A percentile compares a stretch with the other conserved stretches of the same genome.
These are phyloP conservation scores for Rhizopus sp. DNA, from an alignment of 371 early-diverging fungal species.

Conservation along the genomic window DNA sequence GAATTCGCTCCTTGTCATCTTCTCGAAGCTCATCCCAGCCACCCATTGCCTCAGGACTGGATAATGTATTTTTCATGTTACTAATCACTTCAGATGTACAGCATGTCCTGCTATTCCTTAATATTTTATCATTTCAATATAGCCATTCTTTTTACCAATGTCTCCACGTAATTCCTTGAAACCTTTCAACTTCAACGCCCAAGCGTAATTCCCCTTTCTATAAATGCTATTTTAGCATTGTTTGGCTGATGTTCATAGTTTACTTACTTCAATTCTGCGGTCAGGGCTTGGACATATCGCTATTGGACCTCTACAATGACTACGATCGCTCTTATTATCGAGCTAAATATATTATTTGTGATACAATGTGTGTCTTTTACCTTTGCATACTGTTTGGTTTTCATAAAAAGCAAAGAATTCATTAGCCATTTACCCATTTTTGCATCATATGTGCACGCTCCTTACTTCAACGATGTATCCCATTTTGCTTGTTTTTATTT, in stretches of 20 bases:
- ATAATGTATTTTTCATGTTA: constrained; percentile 10
- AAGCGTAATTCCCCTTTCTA: constrained; percentile 26
- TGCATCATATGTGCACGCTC: background rate
- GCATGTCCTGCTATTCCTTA: constrained; percentile 20
- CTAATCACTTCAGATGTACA: constrained; percentile 17
- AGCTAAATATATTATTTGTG: background rate
- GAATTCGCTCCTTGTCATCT: constrained; percentile 22
- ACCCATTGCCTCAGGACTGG: constrained; percentile 14
- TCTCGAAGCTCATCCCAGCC: constrained; percentile 23
- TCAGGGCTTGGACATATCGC: constrained; percentile 12
- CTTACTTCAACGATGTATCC: background rate
- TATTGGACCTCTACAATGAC: constrained; percentile 24
- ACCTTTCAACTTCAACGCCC: constrained; percentile 18
- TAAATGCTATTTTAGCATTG: background rate
- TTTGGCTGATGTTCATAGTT: too few species aligned
- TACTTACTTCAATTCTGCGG: constrained; percentile 16
- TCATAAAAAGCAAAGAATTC: background rate
- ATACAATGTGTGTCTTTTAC: constrained; percentile 1
- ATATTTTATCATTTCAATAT: background rate
- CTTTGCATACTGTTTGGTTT: constrained; percentile 20
- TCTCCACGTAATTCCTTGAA: constrained; percentile 17
- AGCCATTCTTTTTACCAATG: constrained; percentile 19
- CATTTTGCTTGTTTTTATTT: constrained; percentile 6
- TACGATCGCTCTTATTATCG: constrained; percentile 19
- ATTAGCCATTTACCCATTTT: background rate